Percentiles rank a stretch among this genome's conserved stretches.
These are phyloP conservation scores for Talaromyces proteolyticus DNA, from an alignment of 495 filamentous ascomycete species.

Conservation along the genomic window DNA sequence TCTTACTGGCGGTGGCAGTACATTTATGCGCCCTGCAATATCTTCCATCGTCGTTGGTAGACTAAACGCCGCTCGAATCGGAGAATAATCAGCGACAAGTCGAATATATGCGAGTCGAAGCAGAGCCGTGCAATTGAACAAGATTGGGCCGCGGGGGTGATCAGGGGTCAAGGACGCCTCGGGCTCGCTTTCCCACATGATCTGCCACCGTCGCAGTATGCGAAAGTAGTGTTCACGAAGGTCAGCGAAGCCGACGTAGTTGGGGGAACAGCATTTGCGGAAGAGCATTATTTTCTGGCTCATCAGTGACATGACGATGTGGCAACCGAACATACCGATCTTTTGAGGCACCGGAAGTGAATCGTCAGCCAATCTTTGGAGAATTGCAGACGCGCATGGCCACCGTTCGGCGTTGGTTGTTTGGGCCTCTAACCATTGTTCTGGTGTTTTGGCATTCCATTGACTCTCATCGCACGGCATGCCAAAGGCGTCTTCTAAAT, in stretches of 20 bases:
- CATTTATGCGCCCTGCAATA: conserved; percentile 10
- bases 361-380: neutral
- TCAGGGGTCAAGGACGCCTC: conserved; percentile 26
- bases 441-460: neutral
- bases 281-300: neutral
- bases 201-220: conserved; percentile 21
- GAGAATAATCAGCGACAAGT: conserved; percentile 21
- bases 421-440: neutral
- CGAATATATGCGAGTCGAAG: conserved; percentile 29
- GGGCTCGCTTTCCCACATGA: conserved; percentile 21
- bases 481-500: neutral
- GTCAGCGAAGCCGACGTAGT: too few relatives aligned
- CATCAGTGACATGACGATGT: neutral
- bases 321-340: neutral
- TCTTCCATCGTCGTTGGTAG: conserved; percentile 19
- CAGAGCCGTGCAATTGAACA: conserved; percentile 31
- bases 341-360: neutral
- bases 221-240: neutral
- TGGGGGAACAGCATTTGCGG: neutral
- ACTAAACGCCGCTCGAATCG: conserved; percentile 6
- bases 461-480: neutral
- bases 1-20: conserved; percentile 3
- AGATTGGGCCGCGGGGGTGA: conserved; percentile 25
- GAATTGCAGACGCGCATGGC: neutral
- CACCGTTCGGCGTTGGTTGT: neutral